These are phyloP conservation scores for Caryopteris hybrid DNA, from an alignment of 305 asterid genomes.

Conservation along the genomic window DNA sequence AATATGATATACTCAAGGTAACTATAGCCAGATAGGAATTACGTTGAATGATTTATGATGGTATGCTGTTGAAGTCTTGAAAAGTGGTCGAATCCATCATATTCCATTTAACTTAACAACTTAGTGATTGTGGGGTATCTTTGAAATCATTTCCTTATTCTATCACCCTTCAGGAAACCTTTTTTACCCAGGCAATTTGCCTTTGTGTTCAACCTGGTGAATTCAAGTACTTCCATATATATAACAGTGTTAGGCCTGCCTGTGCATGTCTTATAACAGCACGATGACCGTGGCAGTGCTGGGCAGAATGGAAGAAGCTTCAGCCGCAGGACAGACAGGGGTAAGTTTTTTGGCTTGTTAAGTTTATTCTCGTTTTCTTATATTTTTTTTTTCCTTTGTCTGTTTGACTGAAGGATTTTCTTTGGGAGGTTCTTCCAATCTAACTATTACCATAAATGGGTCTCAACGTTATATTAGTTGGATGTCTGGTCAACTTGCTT, in stretches of 20 bases:
- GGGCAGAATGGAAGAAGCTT: conserved; percentile 68
- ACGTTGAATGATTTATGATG: not conserved
- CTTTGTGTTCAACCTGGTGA: conserved; percentile 52
- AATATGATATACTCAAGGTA: not conserved
- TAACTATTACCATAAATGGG: not conserved
- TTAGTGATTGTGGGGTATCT: conserved; percentile 1
- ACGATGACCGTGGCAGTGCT: conserved; percentile 74
- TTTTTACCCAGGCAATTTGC: conserved; percentile 25
- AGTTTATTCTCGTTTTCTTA: not conserved
- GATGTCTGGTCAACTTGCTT: conserved; percentile 5
- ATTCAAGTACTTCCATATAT: conserved; percentile 49
- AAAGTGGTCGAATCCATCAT: not conserved
- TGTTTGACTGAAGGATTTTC: not conserved
- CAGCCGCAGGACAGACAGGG: conserved; percentile 46
- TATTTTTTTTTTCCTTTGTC: not conserved
- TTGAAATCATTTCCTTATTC: not conserved
- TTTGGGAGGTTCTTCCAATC: not conserved
- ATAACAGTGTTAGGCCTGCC: conserved; percentile 87
- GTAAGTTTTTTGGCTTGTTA: conserved; percentile 35
- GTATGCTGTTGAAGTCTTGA: not conserved
- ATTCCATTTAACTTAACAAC: not conserved
- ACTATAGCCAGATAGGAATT: not conserved
- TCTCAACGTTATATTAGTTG: not conserved
- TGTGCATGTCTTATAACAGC: conserved; percentile 94
- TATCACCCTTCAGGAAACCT: not conserved